Percentiles rank a stretch among this genome's conserved stretches.
Evolutionary conservation across 73 alveolate species (phyloP).

Genomic region (Tetrahymena malaccensis): DNA sequence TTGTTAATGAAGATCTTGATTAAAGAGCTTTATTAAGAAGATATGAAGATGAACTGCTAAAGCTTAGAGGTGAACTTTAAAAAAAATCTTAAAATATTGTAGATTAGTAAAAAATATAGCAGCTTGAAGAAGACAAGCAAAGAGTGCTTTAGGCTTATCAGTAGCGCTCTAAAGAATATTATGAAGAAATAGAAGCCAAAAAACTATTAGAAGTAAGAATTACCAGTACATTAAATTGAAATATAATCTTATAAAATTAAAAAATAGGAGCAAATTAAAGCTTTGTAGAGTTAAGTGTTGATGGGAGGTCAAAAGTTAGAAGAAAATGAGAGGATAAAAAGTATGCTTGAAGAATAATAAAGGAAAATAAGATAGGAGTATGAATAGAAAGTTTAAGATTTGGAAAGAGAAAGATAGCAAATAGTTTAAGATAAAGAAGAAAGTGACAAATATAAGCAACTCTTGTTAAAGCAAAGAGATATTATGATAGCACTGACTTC

Average conservation of each 20-base stretch:
- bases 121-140: constrained; percentile 91
- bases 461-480: constrained; percentile 94
- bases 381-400: constrained; percentile 81
- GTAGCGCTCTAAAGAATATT: constrained; percentile 80
- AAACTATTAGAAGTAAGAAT: constrained; percentile 82
- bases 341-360: constrained; percentile 84
- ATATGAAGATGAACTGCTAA: constrained; percentile 93
- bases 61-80: constrained; percentile 87
- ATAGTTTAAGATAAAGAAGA: constrained; percentile 92
- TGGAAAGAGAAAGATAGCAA: constrained; percentile 85
- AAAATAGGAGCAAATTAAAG: constrained; percentile 50
- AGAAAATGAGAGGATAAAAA: constrained; percentile 89
- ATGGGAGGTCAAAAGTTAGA: constrained; percentile 94
- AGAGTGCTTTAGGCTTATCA: constrained; percentile 93
- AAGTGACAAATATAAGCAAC: constrained; percentile 94
- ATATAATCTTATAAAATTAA: background rate
- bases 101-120: constrained; percentile 79
- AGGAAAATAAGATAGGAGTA: constrained; percentile 61
- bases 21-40: constrained; percentile 89
- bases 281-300: constrained; percentile 88
- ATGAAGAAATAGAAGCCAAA: constrained; percentile 89
- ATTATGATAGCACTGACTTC: constrained; percentile 97
- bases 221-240: background rate
- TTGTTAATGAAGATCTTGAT: constrained; percentile 91
- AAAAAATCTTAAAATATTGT: constrained; percentile 57